Evolutionary conservation across 164 flowering plant species (phyloP).

Genomic region (Macadamia tetraphylla): DNA sequence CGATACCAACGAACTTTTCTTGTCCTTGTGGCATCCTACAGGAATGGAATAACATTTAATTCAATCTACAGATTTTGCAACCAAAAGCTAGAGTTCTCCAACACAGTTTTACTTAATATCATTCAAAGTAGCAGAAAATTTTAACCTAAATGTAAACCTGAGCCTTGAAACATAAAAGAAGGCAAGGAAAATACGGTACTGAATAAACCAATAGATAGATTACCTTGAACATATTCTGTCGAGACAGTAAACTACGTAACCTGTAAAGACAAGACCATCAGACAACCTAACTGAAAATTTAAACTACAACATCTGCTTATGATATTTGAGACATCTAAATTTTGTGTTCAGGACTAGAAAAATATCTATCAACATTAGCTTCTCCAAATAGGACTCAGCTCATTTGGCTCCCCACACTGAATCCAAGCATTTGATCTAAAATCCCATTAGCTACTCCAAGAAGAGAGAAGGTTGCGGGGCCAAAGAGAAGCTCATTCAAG

Average conservation of each 20-base stretch:
- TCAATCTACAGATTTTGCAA: neutral
- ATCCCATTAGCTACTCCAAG: too few species aligned
- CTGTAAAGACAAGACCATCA: constrained; percentile 25
- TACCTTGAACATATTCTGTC: constrained; percentile 74
- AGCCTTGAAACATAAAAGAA: neutral
- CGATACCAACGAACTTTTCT: constrained; percentile 61
- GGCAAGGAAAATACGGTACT: too few species aligned
- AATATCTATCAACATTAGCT: neutral
- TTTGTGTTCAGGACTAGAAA: neutral
- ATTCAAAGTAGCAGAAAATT: neutral
- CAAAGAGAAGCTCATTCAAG: too few species aligned
- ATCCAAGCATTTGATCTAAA: too few species aligned
- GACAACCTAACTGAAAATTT: neutral
- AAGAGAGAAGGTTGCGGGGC: too few species aligned
- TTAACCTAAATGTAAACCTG: neutral
- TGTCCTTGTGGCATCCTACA: constrained; percentile 62
- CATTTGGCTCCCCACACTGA: neutral
- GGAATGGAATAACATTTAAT: neutral
- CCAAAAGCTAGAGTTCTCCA: too few species aligned
- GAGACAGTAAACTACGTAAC: constrained; percentile 48
- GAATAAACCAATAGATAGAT: neutral
- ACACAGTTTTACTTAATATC: neutral
- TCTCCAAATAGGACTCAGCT: neutral
- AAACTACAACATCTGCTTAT: neutral
- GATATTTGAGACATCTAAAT: neutral